Evolutionary conservation across 2,329 filamentous ascomycete species (phyloP).

Genomic region (Diaporthe destruens): DNA sequence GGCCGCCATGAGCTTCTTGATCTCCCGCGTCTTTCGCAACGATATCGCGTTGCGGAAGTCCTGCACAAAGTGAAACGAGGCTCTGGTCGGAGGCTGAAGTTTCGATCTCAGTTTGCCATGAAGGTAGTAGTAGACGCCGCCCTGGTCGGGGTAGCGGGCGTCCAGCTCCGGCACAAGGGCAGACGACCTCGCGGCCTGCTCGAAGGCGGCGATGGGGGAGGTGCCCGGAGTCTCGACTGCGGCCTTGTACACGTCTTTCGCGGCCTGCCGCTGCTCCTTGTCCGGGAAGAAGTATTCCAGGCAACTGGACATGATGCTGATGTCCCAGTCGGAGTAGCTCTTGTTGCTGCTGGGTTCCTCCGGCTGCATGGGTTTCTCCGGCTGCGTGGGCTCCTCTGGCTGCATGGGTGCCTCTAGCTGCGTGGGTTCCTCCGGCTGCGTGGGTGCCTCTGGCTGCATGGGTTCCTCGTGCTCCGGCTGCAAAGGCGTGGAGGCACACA

Average conservation of each 20-base stretch:
- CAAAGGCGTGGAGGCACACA: too few species aligned
- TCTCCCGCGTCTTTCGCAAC: not conserved
- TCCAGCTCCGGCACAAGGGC: not conserved
- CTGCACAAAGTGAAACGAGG: too few species aligned
- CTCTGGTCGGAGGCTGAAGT: too few species aligned
- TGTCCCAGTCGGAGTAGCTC: not conserved
- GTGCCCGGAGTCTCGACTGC: not conserved
- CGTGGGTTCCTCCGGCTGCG: too few species aligned
- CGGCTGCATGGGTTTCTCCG: too few species aligned
- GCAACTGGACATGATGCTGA: not conserved
- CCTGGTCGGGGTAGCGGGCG: fast-evolving
- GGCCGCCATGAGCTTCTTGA: not conserved
- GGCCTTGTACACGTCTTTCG: fast-evolving
- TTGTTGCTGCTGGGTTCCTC: not conserved
- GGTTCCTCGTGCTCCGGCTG: too few species aligned
- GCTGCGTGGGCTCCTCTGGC: too few species aligned
- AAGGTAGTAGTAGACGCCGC: not conserved
- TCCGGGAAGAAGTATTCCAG: not conserved
- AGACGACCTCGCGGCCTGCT: not conserved
- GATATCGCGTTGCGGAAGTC: fast-evolving
- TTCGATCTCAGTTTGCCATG: too few species aligned
- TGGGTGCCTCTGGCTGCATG: too few species aligned
- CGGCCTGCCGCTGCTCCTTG: not conserved
- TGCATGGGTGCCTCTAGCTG: too few species aligned
- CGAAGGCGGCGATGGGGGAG: not conserved